Base-by-base conservation (phyloP, 2,329 filamentous ascomycete species). In the Onygenales sp. region DNA sequence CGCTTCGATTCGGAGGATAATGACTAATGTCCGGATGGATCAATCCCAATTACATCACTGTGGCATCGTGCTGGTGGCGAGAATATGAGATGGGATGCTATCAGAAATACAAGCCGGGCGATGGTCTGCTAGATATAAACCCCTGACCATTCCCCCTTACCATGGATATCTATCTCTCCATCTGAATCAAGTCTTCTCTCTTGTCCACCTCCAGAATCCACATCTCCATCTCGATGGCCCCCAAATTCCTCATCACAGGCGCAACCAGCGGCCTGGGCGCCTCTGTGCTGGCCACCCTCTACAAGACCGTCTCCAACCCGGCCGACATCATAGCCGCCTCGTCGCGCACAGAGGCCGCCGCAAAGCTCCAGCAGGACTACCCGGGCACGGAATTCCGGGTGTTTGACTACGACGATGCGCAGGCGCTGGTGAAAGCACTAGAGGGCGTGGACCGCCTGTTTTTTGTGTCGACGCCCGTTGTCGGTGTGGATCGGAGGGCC, bases 401-500 rank as follows among this genome's bases (percentile, higher is more conserved):
- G 52, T 77, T 77, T 6, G 72, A 76, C 57, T 84, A 78, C 63
- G 75, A 80, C 42, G 69, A 74, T 39, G 65, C 71, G 0, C 60
- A 65, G 1, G 70, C 74, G 3, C 68, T 83, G 13, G 68, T 75
- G 35, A 54, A 63, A 0, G 77, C 77, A 0, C 78, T 84, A 52
- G 32, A 62, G 7, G 77, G 72, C 21, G 74, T 82, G 10, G 74
- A 81, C 50, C 72, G 75, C 46, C 65, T 84, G 38, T 76, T 83
- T 54, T 76, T 84, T 47, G 75, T 84, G 17, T 82, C 80, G 4
- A 78, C 75, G 21, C 75, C 76, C 42, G 74, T 72, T 43, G 71
- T 76, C 47, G 75, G 77, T 38, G 71, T 71, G 51, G 70, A 73
- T n/a, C 73, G 72, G 56, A 67, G 77, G 3, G 65, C 67, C 36